A percentile compares a stretch with the other conserved stretches of the same genome.
phyloP scores from a whole-genome alignment of 225 moss, liverwort and hornwort species.

The Pseudisothecium myosuroides region DNA sequence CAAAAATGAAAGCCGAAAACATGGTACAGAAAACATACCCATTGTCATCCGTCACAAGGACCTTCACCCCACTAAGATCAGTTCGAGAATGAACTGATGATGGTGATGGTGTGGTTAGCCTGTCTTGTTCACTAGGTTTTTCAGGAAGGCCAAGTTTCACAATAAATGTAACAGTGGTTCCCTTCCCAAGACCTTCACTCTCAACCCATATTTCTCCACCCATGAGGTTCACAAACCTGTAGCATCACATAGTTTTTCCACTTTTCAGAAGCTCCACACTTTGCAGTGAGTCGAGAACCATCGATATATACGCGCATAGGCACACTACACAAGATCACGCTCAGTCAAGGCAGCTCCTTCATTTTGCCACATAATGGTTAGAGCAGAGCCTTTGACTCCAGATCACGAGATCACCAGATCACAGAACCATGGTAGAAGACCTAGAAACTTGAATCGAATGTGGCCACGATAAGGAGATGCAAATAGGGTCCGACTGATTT shows the following conservation, averaged over 20 bases:
- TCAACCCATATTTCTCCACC: constrained; percentile 58
- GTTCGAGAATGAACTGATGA: constrained; percentile 34
- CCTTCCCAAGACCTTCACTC: constrained; percentile 53
- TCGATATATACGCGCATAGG: not conserved
- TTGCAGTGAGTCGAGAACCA: not conserved
- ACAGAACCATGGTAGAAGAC: not conserved
- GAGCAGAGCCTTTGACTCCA: not conserved
- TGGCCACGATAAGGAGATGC: not conserved
- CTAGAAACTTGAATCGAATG: not conserved
- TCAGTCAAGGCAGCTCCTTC: not conserved
- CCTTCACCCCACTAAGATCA: constrained; percentile 47
- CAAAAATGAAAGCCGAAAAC: not conserved
- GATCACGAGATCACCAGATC: not conserved
- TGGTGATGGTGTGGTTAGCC: constrained; percentile 22
- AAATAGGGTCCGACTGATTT: not conserved
- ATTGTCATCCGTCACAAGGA: constrained; percentile 70
- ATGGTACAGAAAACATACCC: constrained; percentile 22
- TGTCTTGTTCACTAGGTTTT: constrained; percentile 36
- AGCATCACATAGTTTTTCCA: not conserved
- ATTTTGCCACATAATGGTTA: not conserved
- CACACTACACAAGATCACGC: not conserved
- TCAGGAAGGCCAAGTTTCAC: constrained; percentile 49
- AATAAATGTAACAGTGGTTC: constrained; percentile 39
- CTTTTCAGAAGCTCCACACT: not conserved
- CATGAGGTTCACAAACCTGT: constrained; percentile 63